These are phyloP conservation scores for Pyropia yezoensis DNA, from an alignment of 23 red algal genomes.

Conservation along the genomic window DNA sequence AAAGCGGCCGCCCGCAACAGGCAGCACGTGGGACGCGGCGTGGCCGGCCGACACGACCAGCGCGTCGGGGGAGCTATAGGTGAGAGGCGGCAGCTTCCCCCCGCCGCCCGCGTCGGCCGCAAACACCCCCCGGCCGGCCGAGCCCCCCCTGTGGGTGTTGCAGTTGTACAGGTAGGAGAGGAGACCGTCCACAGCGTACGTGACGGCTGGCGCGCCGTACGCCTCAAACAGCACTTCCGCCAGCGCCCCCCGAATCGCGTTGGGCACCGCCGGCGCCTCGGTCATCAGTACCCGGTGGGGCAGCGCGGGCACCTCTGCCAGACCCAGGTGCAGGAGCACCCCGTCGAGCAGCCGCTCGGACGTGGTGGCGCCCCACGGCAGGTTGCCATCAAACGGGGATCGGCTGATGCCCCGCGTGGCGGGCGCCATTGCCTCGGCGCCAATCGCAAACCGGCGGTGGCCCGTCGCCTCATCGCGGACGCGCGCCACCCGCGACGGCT, in stretches of 20 bases:
- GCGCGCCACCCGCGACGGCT: constrained; percentile 22
- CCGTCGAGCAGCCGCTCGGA: constrained; percentile 70
- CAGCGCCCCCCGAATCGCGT: constrained; percentile 37
- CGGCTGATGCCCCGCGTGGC: constrained; percentile 43
- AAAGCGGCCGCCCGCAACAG: constrained; percentile 24
- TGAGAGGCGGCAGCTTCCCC: constrained; percentile 2
- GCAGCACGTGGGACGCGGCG: constrained; percentile 56
- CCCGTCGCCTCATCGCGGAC: constrained; percentile 38
- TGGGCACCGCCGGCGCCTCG: constrained; percentile 57
- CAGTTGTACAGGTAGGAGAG: constrained; percentile 67
- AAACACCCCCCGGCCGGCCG: no score
- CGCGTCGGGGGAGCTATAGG: constrained; percentile 11
- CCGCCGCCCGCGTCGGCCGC: neutral
- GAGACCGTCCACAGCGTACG: constrained; percentile 52
- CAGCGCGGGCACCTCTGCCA: constrained; percentile 34
- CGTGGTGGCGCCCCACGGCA: constrained; percentile 43
- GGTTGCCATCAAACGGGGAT: constrained; percentile 34
- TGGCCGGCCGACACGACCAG: constrained; percentile 49
- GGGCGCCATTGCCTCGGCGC: constrained; percentile 49
- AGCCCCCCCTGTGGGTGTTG: no score
- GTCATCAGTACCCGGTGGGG: constrained; percentile 50
- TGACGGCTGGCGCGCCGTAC: constrained; percentile 46
- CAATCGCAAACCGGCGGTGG: constrained; percentile 48
- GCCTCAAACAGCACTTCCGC: constrained; percentile 79
- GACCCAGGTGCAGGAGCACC: constrained; percentile 38